Evolutionary conservation across 2,329 filamentous ascomycete genomes (phyloP).

Genomic region (Sordariomycetes sp.): DNA sequence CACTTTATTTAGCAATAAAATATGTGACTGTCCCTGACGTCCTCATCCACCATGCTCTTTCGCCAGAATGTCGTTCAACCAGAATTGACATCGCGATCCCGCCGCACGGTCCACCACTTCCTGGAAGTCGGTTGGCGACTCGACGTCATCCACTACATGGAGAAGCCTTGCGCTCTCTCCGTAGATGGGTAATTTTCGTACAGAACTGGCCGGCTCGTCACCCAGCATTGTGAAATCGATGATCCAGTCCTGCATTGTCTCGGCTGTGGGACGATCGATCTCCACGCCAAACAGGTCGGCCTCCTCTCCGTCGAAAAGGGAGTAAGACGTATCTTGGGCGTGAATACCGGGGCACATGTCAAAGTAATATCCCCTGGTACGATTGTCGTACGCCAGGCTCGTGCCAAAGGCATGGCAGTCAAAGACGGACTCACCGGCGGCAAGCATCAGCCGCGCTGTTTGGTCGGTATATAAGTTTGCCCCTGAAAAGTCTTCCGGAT

Average conservation of each 20-base stretch:
- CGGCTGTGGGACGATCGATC: slow-evolving; percentile 15
- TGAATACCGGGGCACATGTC: slow-evolving; percentile 37
- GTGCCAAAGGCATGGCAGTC: slow-evolving; percentile 41
- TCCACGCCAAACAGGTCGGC: slow-evolving; percentile 6
- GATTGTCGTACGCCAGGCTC: slow-evolving; percentile 28
- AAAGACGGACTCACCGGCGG: slow-evolving; percentile 29
- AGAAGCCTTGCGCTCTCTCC: not conserved
- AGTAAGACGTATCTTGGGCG: slow-evolving; percentile 36
- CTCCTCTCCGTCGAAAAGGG: slow-evolving; percentile 30
- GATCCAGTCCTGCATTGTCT: slow-evolving; percentile 19
- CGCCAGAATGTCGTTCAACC: no score
- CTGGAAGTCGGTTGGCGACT: no score
- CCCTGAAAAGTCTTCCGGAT: slow-evolving; percentile 5
- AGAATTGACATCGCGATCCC: no score
- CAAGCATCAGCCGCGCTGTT: slow-evolving; percentile 9
- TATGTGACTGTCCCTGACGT: no score
- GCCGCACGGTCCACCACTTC: no score
- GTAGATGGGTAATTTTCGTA: not conserved
- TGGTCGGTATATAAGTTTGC: no score
- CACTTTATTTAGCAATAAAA: no score
- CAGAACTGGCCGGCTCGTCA: not conserved
- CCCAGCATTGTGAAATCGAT: slow-evolving; percentile 6
- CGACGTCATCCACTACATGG: not conserved
- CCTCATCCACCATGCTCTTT: no score
- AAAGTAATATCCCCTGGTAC: slow-evolving; percentile 39